Evolutionary conservation across 1,284 basidiomycete genomes (phyloP).

Genomic region (Malassezia cuniculi): DNA sequence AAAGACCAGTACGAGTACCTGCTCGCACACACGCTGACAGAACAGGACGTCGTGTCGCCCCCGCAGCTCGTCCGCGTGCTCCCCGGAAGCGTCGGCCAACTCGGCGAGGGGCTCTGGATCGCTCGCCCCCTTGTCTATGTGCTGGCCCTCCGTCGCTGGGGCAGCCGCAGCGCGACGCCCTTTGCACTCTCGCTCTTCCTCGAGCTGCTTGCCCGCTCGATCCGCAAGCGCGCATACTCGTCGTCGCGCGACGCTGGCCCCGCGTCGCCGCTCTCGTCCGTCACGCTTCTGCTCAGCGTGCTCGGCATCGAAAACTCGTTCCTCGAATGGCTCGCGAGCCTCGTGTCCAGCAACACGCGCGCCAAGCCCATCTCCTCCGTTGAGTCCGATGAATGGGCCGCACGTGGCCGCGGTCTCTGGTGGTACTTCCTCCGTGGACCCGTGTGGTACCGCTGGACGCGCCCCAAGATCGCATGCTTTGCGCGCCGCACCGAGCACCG

Average conservation of each 20-base stretch:
- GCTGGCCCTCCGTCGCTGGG: conserved; percentile 29
- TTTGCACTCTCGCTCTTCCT: conserved; percentile 28
- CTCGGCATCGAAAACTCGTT: conserved; percentile 32
- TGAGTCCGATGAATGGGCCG: conserved; percentile 57
- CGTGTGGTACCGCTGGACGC: conserved; percentile 72
- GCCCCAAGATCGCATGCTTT: conserved; percentile 59
- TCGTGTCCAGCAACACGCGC: conserved; percentile 21
- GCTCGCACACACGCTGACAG: conserved; percentile 29
- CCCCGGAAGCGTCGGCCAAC: conserved; percentile 14
- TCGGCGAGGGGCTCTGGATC: conserved; percentile 30
- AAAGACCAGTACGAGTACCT: conserved; percentile 40
- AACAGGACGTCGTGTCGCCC: conserved; percentile 33
- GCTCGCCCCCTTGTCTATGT: conserved; percentile 36
- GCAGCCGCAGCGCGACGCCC: conserved; percentile 21
- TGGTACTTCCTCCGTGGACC: conserved; percentile 79
- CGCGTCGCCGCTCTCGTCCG: conserved; percentile 11
- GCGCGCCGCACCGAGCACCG: conserved; percentile 53
- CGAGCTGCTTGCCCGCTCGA: conserved; percentile 26
- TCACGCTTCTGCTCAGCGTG: conserved; percentile 29
- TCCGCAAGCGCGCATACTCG: conserved; percentile 22
- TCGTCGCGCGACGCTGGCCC: not conserved
- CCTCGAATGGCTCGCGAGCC: conserved; percentile 22
- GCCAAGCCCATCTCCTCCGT: conserved; percentile 38
- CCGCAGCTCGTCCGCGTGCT: conserved; percentile 33
- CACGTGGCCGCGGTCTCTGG: conserved; percentile 63